phyloP scores from a whole-genome alignment of 257 asterid genomes.

The Lantana camara region DNA sequence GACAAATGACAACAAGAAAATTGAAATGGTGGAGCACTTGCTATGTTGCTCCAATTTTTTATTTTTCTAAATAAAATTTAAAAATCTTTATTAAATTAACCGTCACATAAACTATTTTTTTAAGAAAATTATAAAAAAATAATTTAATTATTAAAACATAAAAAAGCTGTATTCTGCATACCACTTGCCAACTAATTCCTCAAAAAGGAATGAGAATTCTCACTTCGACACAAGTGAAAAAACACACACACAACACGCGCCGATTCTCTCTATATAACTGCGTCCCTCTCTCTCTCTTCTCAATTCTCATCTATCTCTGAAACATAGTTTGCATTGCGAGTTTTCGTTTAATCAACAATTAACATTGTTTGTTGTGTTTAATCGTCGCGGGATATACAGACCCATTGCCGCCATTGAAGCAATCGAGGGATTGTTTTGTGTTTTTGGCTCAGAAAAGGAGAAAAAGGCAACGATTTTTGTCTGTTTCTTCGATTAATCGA shows the following conservation, averaged over 20 bases:
- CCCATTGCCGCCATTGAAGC: conserved; percentile 18
- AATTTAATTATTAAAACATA: too few relatives aligned
- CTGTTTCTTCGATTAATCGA: conserved; percentile 14
- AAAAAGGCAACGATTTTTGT: background rate
- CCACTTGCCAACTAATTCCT: conserved; percentile 24
- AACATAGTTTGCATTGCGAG: conserved; percentile 4
- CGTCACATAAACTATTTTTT: conserved; percentile 21
- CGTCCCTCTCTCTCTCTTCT: background rate
- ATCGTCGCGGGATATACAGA: conserved; percentile 25
- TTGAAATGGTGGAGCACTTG: conserved; percentile 24
- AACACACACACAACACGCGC: background rate
- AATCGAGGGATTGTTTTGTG: background rate
- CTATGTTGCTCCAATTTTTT: background rate
- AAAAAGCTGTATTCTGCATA: conserved; percentile 1
- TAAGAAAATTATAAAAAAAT: background rate
- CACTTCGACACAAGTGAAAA: conserved; percentile 9
- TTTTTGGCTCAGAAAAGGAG: background rate
- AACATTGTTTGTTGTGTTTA: conserved; percentile 28
- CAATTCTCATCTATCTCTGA: background rate
- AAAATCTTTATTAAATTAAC: conserved; percentile 7
- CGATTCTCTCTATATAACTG: background rate
- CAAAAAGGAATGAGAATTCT: background rate
- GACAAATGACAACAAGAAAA: background rate
- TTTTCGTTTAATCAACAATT: background rate
- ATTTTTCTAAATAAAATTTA: too few relatives aligned